Conservation (phyloP, 352 stramenopile genomes). For the Peronosclerospora sorghi region DNA sequence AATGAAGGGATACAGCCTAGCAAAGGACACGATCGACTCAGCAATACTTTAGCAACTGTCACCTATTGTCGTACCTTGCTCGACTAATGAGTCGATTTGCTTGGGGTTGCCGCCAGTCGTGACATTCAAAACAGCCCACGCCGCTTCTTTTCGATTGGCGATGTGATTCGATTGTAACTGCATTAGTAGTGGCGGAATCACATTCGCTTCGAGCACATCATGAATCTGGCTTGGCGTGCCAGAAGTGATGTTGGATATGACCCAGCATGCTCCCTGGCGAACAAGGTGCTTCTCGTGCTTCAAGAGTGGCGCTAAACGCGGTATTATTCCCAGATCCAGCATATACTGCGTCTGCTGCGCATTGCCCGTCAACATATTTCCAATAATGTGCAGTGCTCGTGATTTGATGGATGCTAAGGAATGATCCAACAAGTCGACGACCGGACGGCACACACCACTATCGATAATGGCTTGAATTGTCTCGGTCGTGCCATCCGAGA, state of each 20-base stretch:
- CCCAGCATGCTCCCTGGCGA: slow-evolving; percentile 79
- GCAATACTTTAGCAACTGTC: not conserved
- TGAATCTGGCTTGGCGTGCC: slow-evolving; percentile 64
- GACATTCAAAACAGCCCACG: slow-evolving; percentile 78
- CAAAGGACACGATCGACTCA: not conserved
- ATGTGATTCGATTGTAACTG: slow-evolving; percentile 55
- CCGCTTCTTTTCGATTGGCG: slow-evolving; percentile 77
- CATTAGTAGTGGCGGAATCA: slow-evolving; percentile 57
- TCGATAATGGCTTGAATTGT: slow-evolving; percentile 98
- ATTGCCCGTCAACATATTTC: slow-evolving; percentile 98
- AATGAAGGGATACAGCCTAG: slow-evolving; percentile 92
- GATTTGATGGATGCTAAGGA: slow-evolving; percentile 90
- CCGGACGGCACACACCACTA: slow-evolving; percentile 86
- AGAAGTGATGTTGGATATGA: slow-evolving; percentile 73
- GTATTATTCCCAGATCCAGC: slow-evolving; percentile 43
- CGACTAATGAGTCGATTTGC: slow-evolving; percentile 95
- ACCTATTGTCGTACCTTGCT: slow-evolving; percentile 57
- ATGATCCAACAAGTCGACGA: slow-evolving; percentile 95
- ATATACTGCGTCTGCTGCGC: slow-evolving; percentile 63
- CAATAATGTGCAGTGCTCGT: slow-evolving; percentile 91
- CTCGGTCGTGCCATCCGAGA: slow-evolving; percentile 95
- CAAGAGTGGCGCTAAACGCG: slow-evolving; percentile 45
- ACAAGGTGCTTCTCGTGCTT: slow-evolving; percentile 74
- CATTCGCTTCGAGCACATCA: slow-evolving; percentile 63
- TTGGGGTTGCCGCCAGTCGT: slow-evolving; percentile 69